These are phyloP conservation scores for Ophiostoma novo-ulmi DNA, from an alignment of 2,329 filamentous ascomycete species.

Conservation along the genomic window DNA sequence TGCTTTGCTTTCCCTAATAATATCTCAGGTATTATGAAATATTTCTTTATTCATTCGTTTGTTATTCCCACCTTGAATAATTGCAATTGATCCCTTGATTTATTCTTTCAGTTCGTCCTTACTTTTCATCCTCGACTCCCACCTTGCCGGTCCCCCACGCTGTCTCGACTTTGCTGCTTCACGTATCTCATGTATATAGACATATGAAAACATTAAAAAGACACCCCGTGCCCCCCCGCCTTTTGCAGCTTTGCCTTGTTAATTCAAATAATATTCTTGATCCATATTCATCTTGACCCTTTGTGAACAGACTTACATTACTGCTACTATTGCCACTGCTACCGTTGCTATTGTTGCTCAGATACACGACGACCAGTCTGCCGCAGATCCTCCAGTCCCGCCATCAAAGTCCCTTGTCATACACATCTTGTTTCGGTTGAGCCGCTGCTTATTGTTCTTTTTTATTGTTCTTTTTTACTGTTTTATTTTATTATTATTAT, in stretches of 20 bases:
- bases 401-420: slow-evolving; percentile 21
- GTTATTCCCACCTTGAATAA: neutral
- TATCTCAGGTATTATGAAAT: neutral
- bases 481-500: neutral
- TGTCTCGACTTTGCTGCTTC: neutral
- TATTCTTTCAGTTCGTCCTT: neutral
- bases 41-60: neutral
- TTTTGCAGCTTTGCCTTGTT: neutral
- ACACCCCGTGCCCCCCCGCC: slow-evolving; percentile 2
- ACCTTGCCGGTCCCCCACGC: slow-evolving; percentile 7
- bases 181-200: neutral
- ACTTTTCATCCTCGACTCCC: neutral
- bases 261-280: neutral
- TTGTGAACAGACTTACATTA: neutral
- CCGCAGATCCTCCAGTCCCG: slow-evolving; percentile 24
- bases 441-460: slow-evolving; percentile 23
- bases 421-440: slow-evolving; percentile 30
- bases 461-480: neutral
- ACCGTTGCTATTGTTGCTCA: slow-evolving; percentile 2
- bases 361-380: slow-evolving; percentile 15
- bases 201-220: slow-evolving; percentile 7
- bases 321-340: neutral
- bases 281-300: neutral
- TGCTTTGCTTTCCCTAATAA: neutral
- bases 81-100: neutral